These are phyloP conservation scores for Acrocalymma vagum DNA, from an alignment of 2,329 filamentous ascomycete genomes.

Conservation along the genomic window DNA sequence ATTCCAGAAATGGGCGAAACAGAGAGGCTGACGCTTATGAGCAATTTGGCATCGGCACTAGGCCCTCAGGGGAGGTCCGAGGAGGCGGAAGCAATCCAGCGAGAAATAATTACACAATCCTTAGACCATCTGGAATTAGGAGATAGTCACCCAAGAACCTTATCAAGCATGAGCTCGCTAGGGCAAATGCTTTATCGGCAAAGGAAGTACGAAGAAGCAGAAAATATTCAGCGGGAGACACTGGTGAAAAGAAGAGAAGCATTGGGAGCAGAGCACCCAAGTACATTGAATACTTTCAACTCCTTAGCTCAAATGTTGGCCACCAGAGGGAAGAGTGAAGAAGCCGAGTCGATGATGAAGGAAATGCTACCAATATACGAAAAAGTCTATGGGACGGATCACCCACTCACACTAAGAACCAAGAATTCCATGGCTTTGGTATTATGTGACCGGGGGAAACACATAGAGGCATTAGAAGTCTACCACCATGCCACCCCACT, in stretches of 20 bases:
- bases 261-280: not conserved
- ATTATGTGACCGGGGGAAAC: conserved; percentile 2
- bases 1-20: too few relatives aligned
- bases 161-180: not conserved
- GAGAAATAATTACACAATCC: too few relatives aligned
- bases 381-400: conserved; percentile 11
- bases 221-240: not conserved
- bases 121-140: too few relatives aligned
- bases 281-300: not conserved
- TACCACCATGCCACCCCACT: too few relatives aligned
- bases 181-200: not conserved
- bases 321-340: not conserved
- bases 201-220: conserved; percentile 2
- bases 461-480: too few relatives aligned
- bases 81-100: too few relatives aligned
- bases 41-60: too few relatives aligned
- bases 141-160: not conserved
- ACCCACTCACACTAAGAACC: conserved; percentile 13
- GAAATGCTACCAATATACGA: too few relatives aligned
- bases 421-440: not conserved
- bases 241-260: not conserved
- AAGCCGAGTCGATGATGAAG: too few relatives aligned
- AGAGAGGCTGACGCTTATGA: too few relatives aligned
- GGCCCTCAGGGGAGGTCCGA: too few relatives aligned
- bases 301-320: not conserved